Conservation (phyloP, 1,284 basidiomycete species). For the Heterobasidion irregulare region DNA sequence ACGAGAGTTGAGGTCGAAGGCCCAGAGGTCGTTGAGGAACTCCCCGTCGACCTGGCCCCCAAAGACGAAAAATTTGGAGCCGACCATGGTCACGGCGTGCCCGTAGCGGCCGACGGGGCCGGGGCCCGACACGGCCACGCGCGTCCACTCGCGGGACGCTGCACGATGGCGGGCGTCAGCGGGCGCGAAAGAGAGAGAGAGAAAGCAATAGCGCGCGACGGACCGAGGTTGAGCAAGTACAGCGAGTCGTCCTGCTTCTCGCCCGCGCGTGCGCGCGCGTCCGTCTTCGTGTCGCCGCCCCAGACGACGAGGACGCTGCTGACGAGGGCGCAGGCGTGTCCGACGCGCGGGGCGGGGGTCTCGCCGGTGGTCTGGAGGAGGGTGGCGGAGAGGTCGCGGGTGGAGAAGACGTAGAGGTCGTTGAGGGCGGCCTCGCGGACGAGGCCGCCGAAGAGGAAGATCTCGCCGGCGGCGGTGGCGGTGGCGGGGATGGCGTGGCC, state of each 20-base stretch:
- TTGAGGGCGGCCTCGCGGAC: slow-evolving; percentile 89
- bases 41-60: slow-evolving; percentile 96
- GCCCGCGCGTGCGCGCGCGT: slow-evolving; percentile 52
- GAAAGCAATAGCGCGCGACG: slow-evolving; percentile 22
- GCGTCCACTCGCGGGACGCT: slow-evolving; percentile 94
- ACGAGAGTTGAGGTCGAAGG: slow-evolving; percentile 94
- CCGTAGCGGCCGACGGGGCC: slow-evolving; percentile 89
- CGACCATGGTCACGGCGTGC: slow-evolving; percentile 91
- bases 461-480: slow-evolving; percentile 76
- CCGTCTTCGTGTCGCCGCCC: slow-evolving; percentile 93
- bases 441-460: slow-evolving; percentile 96
- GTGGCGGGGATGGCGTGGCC: slow-evolving; percentile 92
- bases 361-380: slow-evolving; percentile 87
- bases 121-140: slow-evolving; percentile 69
- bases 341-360: slow-evolving; percentile 84
- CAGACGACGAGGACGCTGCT: slow-evolving; percentile 96
- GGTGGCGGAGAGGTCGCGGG: slow-evolving; percentile 69
- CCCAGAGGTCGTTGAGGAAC: slow-evolving; percentile 95
- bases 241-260: slow-evolving; percentile 91
- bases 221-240: slow-evolving; percentile 93
- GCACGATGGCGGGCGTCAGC: slow-evolving; percentile 1
- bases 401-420: slow-evolving; percentile 89
- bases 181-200: slow-evolving; percentile 4
- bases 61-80: slow-evolving; percentile 90
- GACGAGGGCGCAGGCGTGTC: slow-evolving; percentile 93